phyloP scores from a whole-genome alignment of 805 yeast genomes.

The Zygosaccharomyces gambellarensis region DNA sequence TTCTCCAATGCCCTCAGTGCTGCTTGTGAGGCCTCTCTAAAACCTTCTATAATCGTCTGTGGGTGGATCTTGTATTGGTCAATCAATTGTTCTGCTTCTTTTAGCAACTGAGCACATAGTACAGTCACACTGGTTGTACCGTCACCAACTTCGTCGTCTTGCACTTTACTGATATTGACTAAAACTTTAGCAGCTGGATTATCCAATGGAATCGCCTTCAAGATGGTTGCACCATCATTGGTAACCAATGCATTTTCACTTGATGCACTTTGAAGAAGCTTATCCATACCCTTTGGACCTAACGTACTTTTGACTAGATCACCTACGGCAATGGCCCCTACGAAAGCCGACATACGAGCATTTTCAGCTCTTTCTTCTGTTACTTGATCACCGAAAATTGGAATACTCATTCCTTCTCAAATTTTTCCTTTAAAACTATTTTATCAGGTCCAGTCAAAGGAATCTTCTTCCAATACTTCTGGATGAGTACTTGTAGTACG shows the following conservation, averaged over 20 bases:
- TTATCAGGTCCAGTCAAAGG: background rate
- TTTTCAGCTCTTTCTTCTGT: conserved; percentile 97
- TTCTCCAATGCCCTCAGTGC: conserved; percentile 76
- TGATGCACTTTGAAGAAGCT: conserved; percentile 80
- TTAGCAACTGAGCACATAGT: conserved; percentile 79
- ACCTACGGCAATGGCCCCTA: conserved; percentile 98
- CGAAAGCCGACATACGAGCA: conserved; percentile 95
- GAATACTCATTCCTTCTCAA: conserved; percentile 47
- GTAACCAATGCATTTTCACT: conserved; percentile 79
- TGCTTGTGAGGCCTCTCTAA: conserved; percentile 79
- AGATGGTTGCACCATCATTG: conserved; percentile 96
- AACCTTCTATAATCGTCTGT: conserved; percentile 95
- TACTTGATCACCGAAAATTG: conserved; percentile 94
- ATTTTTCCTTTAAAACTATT: background rate
- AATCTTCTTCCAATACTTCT: background rate
- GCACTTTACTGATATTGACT: conserved; percentile 92
- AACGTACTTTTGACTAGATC: conserved; percentile 90
- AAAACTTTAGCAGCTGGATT: conserved; percentile 96
- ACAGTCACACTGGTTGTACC: conserved; percentile 97
- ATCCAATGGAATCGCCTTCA: conserved; percentile 89
- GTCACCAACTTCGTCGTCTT: conserved; percentile 97
- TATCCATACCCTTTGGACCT: conserved; percentile 99
- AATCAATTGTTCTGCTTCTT: conserved; percentile 91
- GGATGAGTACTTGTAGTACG: background rate
- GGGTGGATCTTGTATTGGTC: conserved; percentile 89